Evolutionary conservation across 2,329 filamentous ascomycete species (phyloP).

Genomic region (Phaeomoniella chlamydospora): DNA sequence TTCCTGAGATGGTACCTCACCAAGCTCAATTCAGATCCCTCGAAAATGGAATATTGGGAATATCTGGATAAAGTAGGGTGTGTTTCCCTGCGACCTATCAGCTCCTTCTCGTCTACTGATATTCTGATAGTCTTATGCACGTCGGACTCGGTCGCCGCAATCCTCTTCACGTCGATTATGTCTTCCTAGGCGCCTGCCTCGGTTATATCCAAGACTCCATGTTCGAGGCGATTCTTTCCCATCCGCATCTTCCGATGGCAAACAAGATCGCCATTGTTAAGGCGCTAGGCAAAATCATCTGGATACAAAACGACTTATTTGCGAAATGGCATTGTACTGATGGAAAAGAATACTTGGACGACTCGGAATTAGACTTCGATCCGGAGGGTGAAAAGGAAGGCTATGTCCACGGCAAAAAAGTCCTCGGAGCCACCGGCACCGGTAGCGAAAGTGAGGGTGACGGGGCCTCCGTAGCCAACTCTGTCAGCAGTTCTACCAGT

Average conservation of each 20-base stretch:
- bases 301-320: slow-evolving; percentile 79
- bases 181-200: slow-evolving; percentile 60
- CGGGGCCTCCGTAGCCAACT: not conserved
- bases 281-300: slow-evolving; percentile 67
- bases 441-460: not conserved
- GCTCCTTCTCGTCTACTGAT: not conserved
- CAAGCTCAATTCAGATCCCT: slow-evolving; percentile 61
- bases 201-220: slow-evolving; percentile 67
- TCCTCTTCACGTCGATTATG: slow-evolving; percentile 64
- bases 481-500: slow-evolving; percentile 1
- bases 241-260: slow-evolving; percentile 50
- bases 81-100: slow-evolving; percentile 14
- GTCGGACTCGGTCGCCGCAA: slow-evolving; percentile 59
- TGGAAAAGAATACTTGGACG: slow-evolving; percentile 42
- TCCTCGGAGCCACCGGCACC: slow-evolving; percentile 24
- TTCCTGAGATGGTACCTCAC: slow-evolving; percentile 62
- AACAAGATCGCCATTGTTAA: slow-evolving; percentile 62
- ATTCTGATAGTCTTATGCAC: slow-evolving; percentile 55
- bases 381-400: slow-evolving; percentile 44
- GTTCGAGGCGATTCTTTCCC: slow-evolving; percentile 58
- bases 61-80: slow-evolving; percentile 72
- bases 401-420: slow-evolving; percentile 47
- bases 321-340: slow-evolving; percentile 68
- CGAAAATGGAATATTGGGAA: slow-evolving; percentile 65
- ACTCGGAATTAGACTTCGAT: slow-evolving; percentile 17